These are phyloP conservation scores for Cercospora canescens DNA, from an alignment of 2,329 filamentous ascomycete species.

Conservation along the genomic window DNA sequence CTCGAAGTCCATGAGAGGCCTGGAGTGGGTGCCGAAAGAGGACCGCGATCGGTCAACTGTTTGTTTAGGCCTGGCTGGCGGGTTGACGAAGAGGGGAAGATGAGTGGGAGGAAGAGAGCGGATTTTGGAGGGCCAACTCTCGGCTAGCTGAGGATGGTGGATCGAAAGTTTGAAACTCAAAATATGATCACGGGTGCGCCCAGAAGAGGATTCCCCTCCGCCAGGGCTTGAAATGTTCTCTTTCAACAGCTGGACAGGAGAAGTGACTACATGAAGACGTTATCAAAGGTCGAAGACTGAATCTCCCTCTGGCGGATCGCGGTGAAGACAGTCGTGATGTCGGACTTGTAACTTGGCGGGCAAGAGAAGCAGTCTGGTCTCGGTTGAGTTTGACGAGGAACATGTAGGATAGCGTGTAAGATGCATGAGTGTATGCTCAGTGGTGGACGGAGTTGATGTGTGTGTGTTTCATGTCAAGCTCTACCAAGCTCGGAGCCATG, in stretches of 20 bases:
- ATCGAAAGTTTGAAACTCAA: background rate
- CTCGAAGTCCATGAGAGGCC: conserved; percentile 34
- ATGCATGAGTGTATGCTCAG: background rate
- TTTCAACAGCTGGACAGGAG: too few species aligned
- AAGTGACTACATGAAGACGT: too few species aligned
- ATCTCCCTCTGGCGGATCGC: too few species aligned
- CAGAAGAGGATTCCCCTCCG: background rate
- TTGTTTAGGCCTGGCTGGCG: background rate
- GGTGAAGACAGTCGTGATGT: too few species aligned
- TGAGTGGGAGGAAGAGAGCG: background rate
- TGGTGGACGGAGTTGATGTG: background rate
- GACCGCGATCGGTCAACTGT: conserved; percentile 1
- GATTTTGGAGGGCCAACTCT: background rate
- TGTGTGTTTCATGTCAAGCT: background rate
- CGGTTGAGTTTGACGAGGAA: too few species aligned
- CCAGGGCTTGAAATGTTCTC: too few species aligned
- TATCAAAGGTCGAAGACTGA: too few species aligned
- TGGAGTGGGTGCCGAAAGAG: background rate
- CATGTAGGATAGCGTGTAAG: too few species aligned
- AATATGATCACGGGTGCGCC: background rate
- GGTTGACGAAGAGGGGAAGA: background rate
- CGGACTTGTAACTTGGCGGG: too few species aligned
- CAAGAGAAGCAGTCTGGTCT: background rate
- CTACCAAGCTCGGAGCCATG: background rate
- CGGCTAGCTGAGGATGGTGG: conserved; percentile 2